Base-by-base conservation (phyloP, 768 basidiomycete genomes). In the Porphyrellus cyaneotinctus region DNA sequence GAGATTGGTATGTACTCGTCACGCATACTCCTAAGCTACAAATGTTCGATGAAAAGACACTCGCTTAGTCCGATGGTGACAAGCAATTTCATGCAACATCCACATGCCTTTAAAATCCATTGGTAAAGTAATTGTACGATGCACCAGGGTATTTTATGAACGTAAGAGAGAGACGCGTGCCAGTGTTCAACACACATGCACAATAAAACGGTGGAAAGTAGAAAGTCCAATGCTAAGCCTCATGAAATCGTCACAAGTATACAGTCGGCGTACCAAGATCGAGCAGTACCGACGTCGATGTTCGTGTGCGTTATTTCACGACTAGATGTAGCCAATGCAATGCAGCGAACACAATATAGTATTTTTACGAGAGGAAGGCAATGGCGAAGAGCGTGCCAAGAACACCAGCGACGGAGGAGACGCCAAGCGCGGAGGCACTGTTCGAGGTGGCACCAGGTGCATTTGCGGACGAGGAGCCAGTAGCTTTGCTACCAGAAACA, bases 351-450 rank as follows among this genome's bases (percentile, higher is more conserved):
- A 17, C 2, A 51, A 24, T 11, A 24, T 11, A 4, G 20, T 7
- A n/a, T 14, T 22, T 58, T 67, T 63, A 75, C 26, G 74, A 66
- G 33, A 75, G 68, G 72, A 74, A 74, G 9, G 61, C 58, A 23
- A 73, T 54, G 4, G 75, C 72, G 33, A 70, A 65, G 43, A 70
- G 57, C 12, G 71, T 67, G 56, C 74, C 72, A 1, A 67, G 58
- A 23, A 75, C 35, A 28, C 66, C 67, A 11, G 70, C 68, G 22
- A 69, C 42, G 15, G 65, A 60, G 0, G 74, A 75, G 22, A 71
- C 43, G 24, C 61, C 61, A 37, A 73, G 51, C 0, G 68, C 51
- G 3, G 60, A 24, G 28, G 71, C 64, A 32, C 63, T 48, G 20
- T 53, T 61, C 5, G 54, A n/a, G 2, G 68, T 64, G 3, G 62